Base-by-base conservation (phyloP, 1,284 basidiomycete genomes). In the Schizophyllum amplum region DNA sequence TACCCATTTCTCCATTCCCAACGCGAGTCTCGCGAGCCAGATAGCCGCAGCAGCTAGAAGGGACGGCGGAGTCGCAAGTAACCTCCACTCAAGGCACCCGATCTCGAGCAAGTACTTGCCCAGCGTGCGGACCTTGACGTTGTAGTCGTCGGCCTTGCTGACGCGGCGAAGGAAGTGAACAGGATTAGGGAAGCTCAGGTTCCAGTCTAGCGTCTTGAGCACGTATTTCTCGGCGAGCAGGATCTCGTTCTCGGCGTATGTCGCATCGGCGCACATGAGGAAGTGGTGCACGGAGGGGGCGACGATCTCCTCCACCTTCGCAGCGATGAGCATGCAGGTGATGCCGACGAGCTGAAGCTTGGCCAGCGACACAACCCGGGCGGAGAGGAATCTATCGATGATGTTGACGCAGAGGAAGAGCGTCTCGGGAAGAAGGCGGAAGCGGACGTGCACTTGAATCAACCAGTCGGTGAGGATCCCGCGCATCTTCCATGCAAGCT, bases 281-380 rank as follows among this genome's bases (percentile, higher is more conserved):
- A 97, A 92, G 73, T 95, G 91, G 24, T 77, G 73, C 47, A 94
- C 85, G 3, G 88, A 89, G 0, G 94, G 94, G 24, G 92, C 87
- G 61, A 94, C 83, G 57, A 94, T 92, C 72, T 98, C 94, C 71
- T 98, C 94, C 65, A 94, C 92, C 72, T 97, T 98, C 55, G 90
- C 82, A 0, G 94, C 86, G 64, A 97, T 78, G 71, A 96, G 93
- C 69, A 98, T 84, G 63, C 90, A 90, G 4, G 92, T 92, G 58
- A 95, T 79, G 55, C 94, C 94, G 58, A 97, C 92, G 20, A 97
- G 83, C 69, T 97, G 94, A 47, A 97, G 80, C 71, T 95, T 95
- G 62, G 86, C 82, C 17, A 96, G 79, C 2, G 92, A 92, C 24
- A 96, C 87, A 24, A 94, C 87, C 1, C 92, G 87, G 1, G 81